A percentile compares a stretch with the other conserved stretches of the same genome.
These are phyloP conservation scores for Juncus effusus DNA, from an alignment of 176 grass and related monocot genomes.

Conservation along the genomic window DNA sequence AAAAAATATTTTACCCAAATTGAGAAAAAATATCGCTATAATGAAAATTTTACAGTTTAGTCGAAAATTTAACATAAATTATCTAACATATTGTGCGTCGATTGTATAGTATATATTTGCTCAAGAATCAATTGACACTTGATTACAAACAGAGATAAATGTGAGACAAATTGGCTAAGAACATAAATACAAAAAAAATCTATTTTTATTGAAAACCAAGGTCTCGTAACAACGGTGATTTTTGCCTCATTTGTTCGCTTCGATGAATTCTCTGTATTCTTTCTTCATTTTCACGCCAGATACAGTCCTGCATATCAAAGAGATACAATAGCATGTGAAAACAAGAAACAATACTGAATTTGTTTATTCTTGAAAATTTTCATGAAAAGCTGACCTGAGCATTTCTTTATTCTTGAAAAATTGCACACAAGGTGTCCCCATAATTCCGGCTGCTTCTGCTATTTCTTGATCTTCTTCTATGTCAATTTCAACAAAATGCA, in stretches of 20 bases:
- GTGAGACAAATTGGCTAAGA: slow-evolving; percentile 7
- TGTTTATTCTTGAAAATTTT: background rate
- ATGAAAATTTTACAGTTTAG: too few species aligned
- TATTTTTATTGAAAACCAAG: slow-evolving; percentile 14
- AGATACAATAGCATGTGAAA: background rate
- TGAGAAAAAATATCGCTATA: too few species aligned
- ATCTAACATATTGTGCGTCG: too few species aligned
- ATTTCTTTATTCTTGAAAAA: slow-evolving; percentile 99
- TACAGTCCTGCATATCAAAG: slow-evolving; percentile 54
- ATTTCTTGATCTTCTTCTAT: slow-evolving; percentile 99
- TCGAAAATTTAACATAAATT: too few species aligned
- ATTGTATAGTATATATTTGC: slow-evolving; percentile 2
- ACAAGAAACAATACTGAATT: background rate
- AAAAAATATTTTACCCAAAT: too few species aligned
- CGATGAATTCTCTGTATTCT: slow-evolving; percentile 87
- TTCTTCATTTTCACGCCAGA: slow-evolving; percentile 99
- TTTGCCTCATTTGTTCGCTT: slow-evolving; percentile 68
- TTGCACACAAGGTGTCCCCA: slow-evolving; percentile 98
- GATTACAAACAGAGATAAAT: slow-evolving; percentile 1
- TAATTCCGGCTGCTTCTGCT: slow-evolving; percentile 97
- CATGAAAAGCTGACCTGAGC: slow-evolving; percentile 56
- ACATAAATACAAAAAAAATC: slow-evolving; percentile 17
- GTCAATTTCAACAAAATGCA: slow-evolving; percentile 99
- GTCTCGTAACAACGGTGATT: slow-evolving; percentile 6
- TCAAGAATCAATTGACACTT: slow-evolving; percentile 14